Evolutionary conservation across 2,329 filamentous ascomycete genomes (phyloP).

Genomic region (Colletotrichum coccodes): DNA sequence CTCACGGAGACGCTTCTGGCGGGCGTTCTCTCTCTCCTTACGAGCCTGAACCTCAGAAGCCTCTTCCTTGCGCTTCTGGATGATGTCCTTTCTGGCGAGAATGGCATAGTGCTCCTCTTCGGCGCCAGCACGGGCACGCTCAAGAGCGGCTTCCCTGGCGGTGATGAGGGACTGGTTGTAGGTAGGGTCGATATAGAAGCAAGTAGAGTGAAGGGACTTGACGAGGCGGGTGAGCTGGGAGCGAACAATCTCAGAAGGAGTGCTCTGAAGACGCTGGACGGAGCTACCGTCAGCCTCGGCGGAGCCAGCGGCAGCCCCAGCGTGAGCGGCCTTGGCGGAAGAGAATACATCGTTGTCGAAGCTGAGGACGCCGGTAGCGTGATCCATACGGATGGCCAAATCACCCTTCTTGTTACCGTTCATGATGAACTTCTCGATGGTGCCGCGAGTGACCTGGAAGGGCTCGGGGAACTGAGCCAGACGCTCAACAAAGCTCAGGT

Average conservation of each 20-base stretch:
- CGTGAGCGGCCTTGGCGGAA: conserved; percentile 90
- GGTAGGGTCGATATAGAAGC: conserved; percentile 92
- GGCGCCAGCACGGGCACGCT: conserved; percentile 86
- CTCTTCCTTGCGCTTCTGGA: conserved; percentile 96
- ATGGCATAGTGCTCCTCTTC: conserved; percentile 90
- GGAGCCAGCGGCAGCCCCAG: conserved; percentile 85
- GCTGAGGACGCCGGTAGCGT: conserved; percentile 92
- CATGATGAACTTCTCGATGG: conserved; percentile 99
- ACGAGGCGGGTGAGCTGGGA: conserved; percentile 92
- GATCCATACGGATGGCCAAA: conserved; percentile 93
- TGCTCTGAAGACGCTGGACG: conserved; percentile 96
- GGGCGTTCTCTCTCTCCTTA: conserved; percentile 92
- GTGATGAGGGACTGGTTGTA: conserved; percentile 85
- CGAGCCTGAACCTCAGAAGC: conserved; percentile 89
- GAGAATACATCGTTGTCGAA: conserved; percentile 99
- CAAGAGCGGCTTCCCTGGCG: conserved; percentile 82
- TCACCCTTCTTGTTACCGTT: conserved; percentile 99
- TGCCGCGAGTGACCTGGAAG: conserved; percentile 89
- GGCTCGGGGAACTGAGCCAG: conserved; percentile 96
- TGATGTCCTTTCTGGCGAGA: conserved; percentile 86
- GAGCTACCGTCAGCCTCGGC: conserved; percentile 86
- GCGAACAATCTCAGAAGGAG: conserved; percentile 95
- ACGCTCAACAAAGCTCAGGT: conserved; percentile 91
- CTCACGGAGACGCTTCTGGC: conserved; percentile 85
- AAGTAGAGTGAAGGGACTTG: conserved; percentile 91